Evolutionary conservation across 495 filamentous ascomycete genomes (phyloP), one percentile per base, ranked within the genome.

Genomic region (Talaromyces nanjingensis): DNA sequence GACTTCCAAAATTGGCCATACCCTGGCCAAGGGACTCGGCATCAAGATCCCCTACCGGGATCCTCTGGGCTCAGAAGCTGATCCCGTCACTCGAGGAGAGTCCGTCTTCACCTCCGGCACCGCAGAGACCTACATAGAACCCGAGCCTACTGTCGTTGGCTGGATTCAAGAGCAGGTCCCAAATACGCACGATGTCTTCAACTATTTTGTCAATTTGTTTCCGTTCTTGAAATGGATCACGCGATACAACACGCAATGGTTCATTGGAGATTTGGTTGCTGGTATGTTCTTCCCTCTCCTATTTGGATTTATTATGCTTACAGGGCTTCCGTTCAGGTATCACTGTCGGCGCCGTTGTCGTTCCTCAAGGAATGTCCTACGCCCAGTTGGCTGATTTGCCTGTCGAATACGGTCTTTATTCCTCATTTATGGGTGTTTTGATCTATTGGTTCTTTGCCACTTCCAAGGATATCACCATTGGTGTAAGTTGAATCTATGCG

Each of bases 401-500:
- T 0, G 84, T 88, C 3, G 81, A 99, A 70, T 99, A 85, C 70
- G 94, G 94, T 59, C 79, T 99, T 0, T 99, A 99, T 72, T 94
- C 93, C 1, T 97, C 93, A 0, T 99, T 99, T 69, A 96, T 98
- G 89, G 94, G 94, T 27, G 93, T 98, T 4, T 72, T 97, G 65
- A 73, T 97, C 57, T 99, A 99, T 68, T 98, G 94, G 94, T 96
- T 98, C 73, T 98, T 98, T 69, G 94, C 94, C 1, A 98, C 94
- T 1, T 98, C 96, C 0, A 98, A 98, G 71, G 94, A 98, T 75
- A 98, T 98, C 71, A 98, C 94, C 7, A 98, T 98, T 60, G 94
- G 94, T n/a, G 91, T 93, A 78, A 81, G 90, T 29, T 29, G 37
- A 53, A 45, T 12, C 14, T 7, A 27, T 54, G 8, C 55, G 72